phyloP scores from a whole-genome alignment of 768 basidiomycete species.

The Trametes cingulata region DNA sequence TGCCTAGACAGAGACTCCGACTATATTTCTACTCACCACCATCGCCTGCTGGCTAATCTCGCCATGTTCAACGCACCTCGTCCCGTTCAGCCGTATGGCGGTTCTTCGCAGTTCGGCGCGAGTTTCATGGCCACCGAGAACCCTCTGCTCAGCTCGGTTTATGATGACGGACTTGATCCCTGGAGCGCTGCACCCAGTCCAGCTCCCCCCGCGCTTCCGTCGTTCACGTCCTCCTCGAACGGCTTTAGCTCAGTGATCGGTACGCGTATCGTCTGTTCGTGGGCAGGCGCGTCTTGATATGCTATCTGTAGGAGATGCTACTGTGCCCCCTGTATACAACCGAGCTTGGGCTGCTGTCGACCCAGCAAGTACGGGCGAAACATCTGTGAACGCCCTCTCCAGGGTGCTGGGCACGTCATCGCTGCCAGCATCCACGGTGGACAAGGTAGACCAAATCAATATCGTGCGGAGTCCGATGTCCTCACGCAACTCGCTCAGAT shows the following conservation, averaged over 20 bases:
- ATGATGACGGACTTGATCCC: conserved; percentile 75
- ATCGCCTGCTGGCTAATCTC: neutral
- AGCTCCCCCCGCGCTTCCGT: conserved; percentile 59
- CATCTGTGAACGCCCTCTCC: conserved; percentile 80
- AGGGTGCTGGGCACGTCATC: conserved; percentile 76
- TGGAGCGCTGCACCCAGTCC: conserved; percentile 79
- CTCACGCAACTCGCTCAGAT: conserved; percentile 51
- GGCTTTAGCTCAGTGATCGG: conserved; percentile 73
- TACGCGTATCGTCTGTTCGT: conserved; percentile 25
- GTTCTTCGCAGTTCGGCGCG: conserved; percentile 55
- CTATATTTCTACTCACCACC: neutral
- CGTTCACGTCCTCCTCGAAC: conserved; percentile 45
- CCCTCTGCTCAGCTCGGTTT: conserved; percentile 66
- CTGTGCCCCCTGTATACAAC: conserved; percentile 77
- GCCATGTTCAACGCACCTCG: conserved; percentile 86
- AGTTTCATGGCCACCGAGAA: conserved; percentile 74
- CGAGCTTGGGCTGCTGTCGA: conserved; percentile 74
- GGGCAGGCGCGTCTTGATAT: neutral
- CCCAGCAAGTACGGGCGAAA: conserved; percentile 68
- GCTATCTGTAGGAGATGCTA: conserved; percentile 62
- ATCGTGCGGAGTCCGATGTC: neutral
- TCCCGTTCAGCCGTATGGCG: conserved; percentile 65
- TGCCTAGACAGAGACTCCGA: neutral
- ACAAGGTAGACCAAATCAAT: conserved; percentile 58
- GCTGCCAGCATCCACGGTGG: conserved; percentile 80